Evolutionary conservation across 768 basidiomycete species (phyloP), one percentile per base, ranked within the genome.

Genomic region (Rhodotorula paludigena): DNA sequence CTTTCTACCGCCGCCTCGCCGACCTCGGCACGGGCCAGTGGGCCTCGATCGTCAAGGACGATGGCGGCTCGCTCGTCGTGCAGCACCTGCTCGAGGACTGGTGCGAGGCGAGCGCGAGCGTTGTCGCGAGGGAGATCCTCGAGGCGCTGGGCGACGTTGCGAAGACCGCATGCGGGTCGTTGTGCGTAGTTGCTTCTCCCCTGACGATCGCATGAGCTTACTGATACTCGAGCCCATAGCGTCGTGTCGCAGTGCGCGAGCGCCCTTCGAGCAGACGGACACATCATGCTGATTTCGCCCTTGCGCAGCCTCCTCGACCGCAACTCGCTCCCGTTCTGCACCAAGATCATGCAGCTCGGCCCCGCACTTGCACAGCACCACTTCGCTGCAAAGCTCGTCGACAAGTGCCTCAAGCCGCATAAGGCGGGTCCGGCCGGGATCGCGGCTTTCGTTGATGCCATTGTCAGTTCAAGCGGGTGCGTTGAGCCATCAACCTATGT

Each of bases 41-140:
- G 71, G 36, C 58, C 0, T 16, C 20, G 18, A 48, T 68, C 49
- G 66, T 66, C 45, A 39, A 45, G 48, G 66, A 72, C 30, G 71
- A 72, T 7, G 58, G 61, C 10, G 71, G 71, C 28, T 38, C 39
- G 1, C 36, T 72, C 14, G 39, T 72, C 53, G 66, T 72, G 14
- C 71, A 72, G 57, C 60, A 64, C 53, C 25, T 72, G 36, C 28
- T 68, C n/a, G 71, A 72, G 57, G 62, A 65, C 36, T 72, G 71
- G 71, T 39, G 1, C 14, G 63, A 57, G 32, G 62, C 58, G 11
- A 38, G 47, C 18, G 25, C 41, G 32, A 57, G 58, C 23, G 38
- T 12, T 20, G 62, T 67, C n/a, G 69, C 61, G 30, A 60, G 48
- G 41, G 69, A 71, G 58, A 25, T 63, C 15, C 23, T 59, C 3